Evolutionary conservation across 345 rosid genomes (phyloP), one percentile per base, ranked within the genome.

Genomic region (Gossypium turneri): DNA sequence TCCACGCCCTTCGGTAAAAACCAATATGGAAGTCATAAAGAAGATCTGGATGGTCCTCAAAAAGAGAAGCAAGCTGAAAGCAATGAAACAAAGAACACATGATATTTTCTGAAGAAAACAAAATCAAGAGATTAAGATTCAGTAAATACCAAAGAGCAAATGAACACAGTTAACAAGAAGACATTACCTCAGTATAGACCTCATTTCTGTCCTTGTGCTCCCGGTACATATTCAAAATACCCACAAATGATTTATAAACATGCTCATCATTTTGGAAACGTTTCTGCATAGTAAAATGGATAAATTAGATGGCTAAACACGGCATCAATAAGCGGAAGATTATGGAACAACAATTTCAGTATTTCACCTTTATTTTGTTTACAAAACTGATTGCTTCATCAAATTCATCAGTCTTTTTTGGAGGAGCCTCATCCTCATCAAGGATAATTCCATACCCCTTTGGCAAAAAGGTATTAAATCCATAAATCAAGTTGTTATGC

Each of bases 141-240:
- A 20, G 61, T 57, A 10, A 27, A 25, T 20, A 10, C 29, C 24
- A 57, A 57, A 8, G 25, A 57, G 51, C 51, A 11, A 47, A 47
- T 47, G 51, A 16, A 56, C 60, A 56, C 4, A 20, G 60, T 19
- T 56, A 56, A 56, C 27, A 56, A 56, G 25, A 56, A 56, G 24
- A 19, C 20, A 56, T 20, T 22, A 57, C 61, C 15, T 57, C 61
- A 4, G 61, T 20, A 57, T 94, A 92, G 75, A 91, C 97, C 88
- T 94, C 97, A 74, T 88, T 83, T 77, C 91, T 90, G 86, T 90
- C 87, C 84, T 92, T 94, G 85, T 84, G 84, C 86, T 90, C 92
- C 80, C 93, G 86, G 77, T 92, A 90, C 93, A 88, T 84, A 82
- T 88, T 94, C 76, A 57, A 22, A 20, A 57, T 11, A 57, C 11